Base-by-base conservation (phyloP, 768 basidiomycete genomes). In the Mycena olivaceomarginata region DNA sequence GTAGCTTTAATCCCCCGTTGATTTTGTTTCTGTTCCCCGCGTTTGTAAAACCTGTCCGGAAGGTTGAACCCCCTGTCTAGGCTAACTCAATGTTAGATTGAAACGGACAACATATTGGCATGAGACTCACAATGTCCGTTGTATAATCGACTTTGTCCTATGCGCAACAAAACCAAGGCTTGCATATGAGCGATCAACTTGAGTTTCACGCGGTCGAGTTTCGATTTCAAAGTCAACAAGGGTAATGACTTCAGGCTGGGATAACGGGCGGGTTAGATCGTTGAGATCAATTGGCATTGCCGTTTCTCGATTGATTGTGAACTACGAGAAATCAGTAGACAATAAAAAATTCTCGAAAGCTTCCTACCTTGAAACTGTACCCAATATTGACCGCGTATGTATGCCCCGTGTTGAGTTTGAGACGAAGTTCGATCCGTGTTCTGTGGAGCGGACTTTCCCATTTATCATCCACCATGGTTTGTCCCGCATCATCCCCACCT, bases 281-380 rank as follows among this genome's bases (percentile, higher is more conserved):
- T 31, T 31, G 31, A 46, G 60, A 40, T 71, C 60, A 39, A 70
- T 41, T 3, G 22, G 43, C 11, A 25, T 18, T 20, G 45, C 41
- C 41, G 56, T n/a, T n/a, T 60, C 37, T 8, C 45, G 57, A 40
- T 39, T 46, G 39, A 60, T 60, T 8, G 9, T 25, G 46, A 70
- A 70, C 70, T 62, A 51, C 31, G 18, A 8, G 60, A 60, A 15
- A 15, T 45, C 15, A 15, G 10, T 5, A 45, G 15, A 37, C 11
- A 7, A 41, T 45, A 45, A 10, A 45, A 25, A 7, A 43, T 5
- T 13, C 12, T 12, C 6, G 5, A 13, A 20, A 20, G 6, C 69
- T 11, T 18, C 48, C 15, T 70, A 63, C 70, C 45, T 70, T 59
- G 57, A 60, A 46, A n/a, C 22, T 60, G 22, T 60, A 70, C 15